Conservation (phyloP, 768 basidiomycete species). For the Termitomyces sp. region DNA sequence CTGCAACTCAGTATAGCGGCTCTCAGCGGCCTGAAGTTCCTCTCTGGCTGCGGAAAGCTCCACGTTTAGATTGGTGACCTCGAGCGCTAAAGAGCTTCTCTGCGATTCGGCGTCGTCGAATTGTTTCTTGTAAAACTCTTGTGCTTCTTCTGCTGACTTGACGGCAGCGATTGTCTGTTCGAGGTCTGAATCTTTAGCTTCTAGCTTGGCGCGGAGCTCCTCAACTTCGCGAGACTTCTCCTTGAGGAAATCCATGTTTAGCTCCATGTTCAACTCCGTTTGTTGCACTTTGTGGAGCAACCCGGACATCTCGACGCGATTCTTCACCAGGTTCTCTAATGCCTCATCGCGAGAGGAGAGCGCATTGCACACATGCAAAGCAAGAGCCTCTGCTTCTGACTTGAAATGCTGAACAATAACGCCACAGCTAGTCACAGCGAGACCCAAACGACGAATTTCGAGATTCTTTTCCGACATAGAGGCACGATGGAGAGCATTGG, state of each 20-base stretch:
- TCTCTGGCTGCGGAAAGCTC: slow-evolving; percentile 53
- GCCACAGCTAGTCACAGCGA: slow-evolving; percentile 29
- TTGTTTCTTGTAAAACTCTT: slow-evolving; percentile 38
- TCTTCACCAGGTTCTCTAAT: slow-evolving; percentile 8
- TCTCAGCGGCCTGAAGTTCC: slow-evolving; percentile 54
- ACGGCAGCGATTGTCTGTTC: slow-evolving; percentile 26
- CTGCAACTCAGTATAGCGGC: slow-evolving; percentile 58
- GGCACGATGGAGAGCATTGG: slow-evolving; percentile 17
- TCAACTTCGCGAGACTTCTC: slow-evolving; percentile 33
- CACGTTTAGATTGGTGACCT: slow-evolving; percentile 56
- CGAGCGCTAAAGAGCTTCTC: slow-evolving; percentile 62
- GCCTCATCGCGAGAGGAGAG: slow-evolving; percentile 9
- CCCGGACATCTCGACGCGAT: slow-evolving; percentile 18
- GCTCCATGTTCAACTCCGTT: slow-evolving; percentile 27
- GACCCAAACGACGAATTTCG: slow-evolving; percentile 28
- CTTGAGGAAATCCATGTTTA: slow-evolving; percentile 29
- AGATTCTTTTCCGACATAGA: slow-evolving; percentile 22
- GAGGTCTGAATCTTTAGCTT: slow-evolving; percentile 26
- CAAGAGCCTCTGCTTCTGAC: slow-evolving; percentile 18
- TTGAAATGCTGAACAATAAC: slow-evolving; percentile 38
- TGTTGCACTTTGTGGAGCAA: slow-evolving; percentile 22
- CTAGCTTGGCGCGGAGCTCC: slow-evolving; percentile 30
- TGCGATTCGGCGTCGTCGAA: slow-evolving; percentile 60
- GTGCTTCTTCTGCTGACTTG: slow-evolving; percentile 25
- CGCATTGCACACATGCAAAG: neutral